These are phyloP conservation scores for Tillandsia leiboldiana DNA, from an alignment of 176 grass and related monocot genomes.

Conservation along the genomic window DNA sequence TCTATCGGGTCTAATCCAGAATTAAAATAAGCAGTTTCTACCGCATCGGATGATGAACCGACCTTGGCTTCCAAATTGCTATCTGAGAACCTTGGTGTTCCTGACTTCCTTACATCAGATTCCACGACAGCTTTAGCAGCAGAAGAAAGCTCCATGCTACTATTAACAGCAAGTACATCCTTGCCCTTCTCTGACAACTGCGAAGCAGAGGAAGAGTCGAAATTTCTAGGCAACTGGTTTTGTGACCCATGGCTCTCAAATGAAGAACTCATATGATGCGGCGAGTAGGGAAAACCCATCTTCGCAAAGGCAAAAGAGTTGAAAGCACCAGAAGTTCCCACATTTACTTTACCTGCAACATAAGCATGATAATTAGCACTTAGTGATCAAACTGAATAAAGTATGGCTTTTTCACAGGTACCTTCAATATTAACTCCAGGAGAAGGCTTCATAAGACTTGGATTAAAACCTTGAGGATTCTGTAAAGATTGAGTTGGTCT, in stretches of 20 bases:
- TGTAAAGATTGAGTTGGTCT: conserved; percentile 39
- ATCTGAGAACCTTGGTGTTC: conserved; percentile 5
- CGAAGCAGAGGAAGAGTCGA: conserved; percentile 36
- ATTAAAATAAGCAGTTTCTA: not conserved
- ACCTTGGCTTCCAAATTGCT: not conserved
- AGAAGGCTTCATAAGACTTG: conserved; percentile 41
- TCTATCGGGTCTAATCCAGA: not conserved
- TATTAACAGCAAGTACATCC: conserved; percentile 45
- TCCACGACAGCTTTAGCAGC: conserved; percentile 37
- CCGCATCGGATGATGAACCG: not conserved
- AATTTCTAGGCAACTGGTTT: conserved; percentile 25
- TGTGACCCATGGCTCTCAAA: conserved; percentile 50
- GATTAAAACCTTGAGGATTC: conserved; percentile 56
- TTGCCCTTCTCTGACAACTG: conserved; percentile 76
- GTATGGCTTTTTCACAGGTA: conserved; percentile 22
- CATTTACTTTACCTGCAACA: conserved; percentile 55
- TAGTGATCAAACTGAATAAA: not conserved
- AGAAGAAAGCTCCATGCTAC: conserved; percentile 46
- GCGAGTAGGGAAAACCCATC: conserved; percentile 30
- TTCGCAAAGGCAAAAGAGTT: conserved; percentile 37
- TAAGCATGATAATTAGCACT: conserved; percentile 17
- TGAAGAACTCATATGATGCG: conserved; percentile 42
- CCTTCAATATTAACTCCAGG: conserved; percentile 49
- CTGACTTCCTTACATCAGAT: conserved; percentile 8
- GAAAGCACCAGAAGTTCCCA: conserved; percentile 46